phyloP scores from a whole-genome alignment of 768 basidiomycete genomes.

The Mrakia gelida region DNA sequence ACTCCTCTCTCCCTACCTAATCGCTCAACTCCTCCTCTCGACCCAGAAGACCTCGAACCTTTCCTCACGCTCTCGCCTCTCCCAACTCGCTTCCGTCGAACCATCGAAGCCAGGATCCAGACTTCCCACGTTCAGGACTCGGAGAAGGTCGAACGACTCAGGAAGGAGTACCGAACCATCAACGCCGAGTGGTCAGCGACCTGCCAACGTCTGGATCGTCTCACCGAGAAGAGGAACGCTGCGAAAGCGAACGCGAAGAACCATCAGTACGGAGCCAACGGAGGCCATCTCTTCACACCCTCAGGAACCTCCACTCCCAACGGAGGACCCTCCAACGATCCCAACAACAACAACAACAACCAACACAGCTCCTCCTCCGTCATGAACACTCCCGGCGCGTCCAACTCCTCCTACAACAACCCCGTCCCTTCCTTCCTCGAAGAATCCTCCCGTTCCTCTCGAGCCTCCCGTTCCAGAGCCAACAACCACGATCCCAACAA shows the following conservation, averaged over 20 bases:
- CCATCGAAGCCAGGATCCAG: not conserved
- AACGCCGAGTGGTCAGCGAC: conserved; percentile 71
- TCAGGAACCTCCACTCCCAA: not conserved
- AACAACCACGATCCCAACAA: conserved; percentile 27
- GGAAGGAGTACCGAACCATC: conserved; percentile 61
- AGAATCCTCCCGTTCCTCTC: conserved; percentile 14
- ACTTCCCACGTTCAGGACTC: not conserved
- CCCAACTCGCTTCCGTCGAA: not conserved
- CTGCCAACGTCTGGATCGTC: conserved; percentile 61
- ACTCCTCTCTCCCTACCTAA: not conserved
- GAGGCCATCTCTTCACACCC: conserved; percentile 9
- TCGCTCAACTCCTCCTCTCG: not conserved
- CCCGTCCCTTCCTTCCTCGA: conserved; percentile 12
- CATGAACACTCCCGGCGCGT: conserved; percentile 3
- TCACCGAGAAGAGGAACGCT: conserved; percentile 51
- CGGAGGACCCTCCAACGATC: not conserved
- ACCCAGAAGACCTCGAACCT: not conserved
- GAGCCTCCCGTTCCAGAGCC: conserved; percentile 23
- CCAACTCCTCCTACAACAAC: not conserved
- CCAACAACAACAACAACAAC: too few relatives aligned
- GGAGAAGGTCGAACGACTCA: conserved; percentile 57
- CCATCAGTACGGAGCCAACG: not conserved
- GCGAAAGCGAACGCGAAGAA: conserved; percentile 2
- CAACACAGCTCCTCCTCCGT: too few relatives aligned
- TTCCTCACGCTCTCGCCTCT: not conserved